These are phyloP conservation scores for Hypoxylon sp. DNA, from an alignment of 2,329 filamentous ascomycete genomes.

Conservation along the genomic window DNA sequence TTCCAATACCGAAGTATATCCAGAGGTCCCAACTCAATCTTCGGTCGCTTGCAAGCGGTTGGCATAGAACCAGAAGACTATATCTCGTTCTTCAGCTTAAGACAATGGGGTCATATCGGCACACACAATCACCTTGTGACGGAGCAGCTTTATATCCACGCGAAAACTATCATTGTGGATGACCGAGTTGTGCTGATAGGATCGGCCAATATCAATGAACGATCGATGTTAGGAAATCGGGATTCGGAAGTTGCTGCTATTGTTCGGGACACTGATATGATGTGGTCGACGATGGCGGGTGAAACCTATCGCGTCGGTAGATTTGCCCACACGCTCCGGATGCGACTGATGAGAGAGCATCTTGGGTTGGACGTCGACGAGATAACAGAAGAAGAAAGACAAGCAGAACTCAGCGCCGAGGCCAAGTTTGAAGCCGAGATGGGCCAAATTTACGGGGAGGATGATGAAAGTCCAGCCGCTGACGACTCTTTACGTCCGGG, in stretches of 20 bases:
- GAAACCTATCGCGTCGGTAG: slow-evolving; percentile 88
- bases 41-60: slow-evolving; percentile 78
- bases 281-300: slow-evolving; percentile 90
- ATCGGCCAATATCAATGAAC: slow-evolving; percentile 98
- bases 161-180: slow-evolving; percentile 95
- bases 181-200: slow-evolving; percentile 93
- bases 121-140: slow-evolving; percentile 84
- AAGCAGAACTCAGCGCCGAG: slow-evolving; percentile 69
- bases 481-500: slow-evolving; percentile 36
- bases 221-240: slow-evolving; percentile 89
- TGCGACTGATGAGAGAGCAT: slow-evolving; percentile 96
- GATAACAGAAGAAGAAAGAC: slow-evolving; percentile 80
- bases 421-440: slow-evolving; percentile 65
- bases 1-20: slow-evolving; percentile 97
- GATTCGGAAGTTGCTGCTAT: slow-evolving; percentile 93
- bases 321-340: slow-evolving; percentile 90
- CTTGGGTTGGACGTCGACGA: slow-evolving; percentile 95
- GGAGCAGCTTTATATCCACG: slow-evolving; percentile 97
- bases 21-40: slow-evolving; percentile 90
- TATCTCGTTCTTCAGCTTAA: slow-evolving; percentile 91
- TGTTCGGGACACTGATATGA: slow-evolving; percentile 91
- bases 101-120: slow-evolving; percentile 92
- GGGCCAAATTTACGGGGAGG: slow-evolving; percentile 68
- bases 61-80: slow-evolving; percentile 95
- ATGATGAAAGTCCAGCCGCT: slow-evolving; percentile 43